Evolutionary conservation across 129 eudicot species (phyloP).

Genomic region (Lonicera japonica): DNA sequence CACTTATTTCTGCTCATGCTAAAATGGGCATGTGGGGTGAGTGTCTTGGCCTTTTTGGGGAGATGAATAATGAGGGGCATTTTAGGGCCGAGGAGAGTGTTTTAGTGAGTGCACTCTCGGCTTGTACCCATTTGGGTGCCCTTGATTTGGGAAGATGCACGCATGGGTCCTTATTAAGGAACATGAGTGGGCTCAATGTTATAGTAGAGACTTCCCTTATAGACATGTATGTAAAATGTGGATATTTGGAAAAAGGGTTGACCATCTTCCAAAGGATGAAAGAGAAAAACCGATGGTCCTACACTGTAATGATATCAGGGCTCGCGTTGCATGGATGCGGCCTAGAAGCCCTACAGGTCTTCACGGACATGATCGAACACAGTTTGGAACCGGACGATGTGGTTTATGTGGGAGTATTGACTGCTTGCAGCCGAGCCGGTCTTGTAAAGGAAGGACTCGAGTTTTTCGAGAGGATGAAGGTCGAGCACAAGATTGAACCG

Average conservation of each 20-base stretch:
- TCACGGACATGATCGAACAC: slow-evolving; percentile 29
- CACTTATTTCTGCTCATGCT: slow-evolving; percentile 42
- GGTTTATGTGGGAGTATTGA: slow-evolving; percentile 40
- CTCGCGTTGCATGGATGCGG: slow-evolving; percentile 39
- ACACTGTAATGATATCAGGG: slow-evolving; percentile 46
- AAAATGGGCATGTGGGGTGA: slow-evolving; percentile 38
- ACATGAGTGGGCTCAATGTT: slow-evolving; percentile 32
- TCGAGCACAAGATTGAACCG: slow-evolving; percentile 37
- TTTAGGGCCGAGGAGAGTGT: slow-evolving; percentile 51
- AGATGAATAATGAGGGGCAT: slow-evolving; percentile 25
- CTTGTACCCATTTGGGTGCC: slow-evolving; percentile 39
- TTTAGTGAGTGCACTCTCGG: slow-evolving; percentile 36
- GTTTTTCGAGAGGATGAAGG: slow-evolving; percentile 30
- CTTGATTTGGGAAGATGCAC: slow-evolving; percentile 33
- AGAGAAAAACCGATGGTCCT: slow-evolving; percentile 36
- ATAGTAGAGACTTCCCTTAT: slow-evolving; percentile 39
- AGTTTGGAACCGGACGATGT: slow-evolving; percentile 40
- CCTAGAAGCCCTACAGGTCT: slow-evolving; percentile 31
- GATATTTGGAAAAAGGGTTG: slow-evolving; percentile 31
- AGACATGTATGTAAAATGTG: slow-evolving; percentile 48
- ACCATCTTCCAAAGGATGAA: slow-evolving; percentile 28
- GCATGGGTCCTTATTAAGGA: slow-evolving; percentile 38
- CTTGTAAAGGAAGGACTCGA: slow-evolving; percentile 33
- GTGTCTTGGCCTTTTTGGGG: slow-evolving; percentile 30
- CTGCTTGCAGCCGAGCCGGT: slow-evolving; percentile 38